A percentile compares a stretch with the other conserved stretches of the same genome.
Conservation (phyloP, 805 yeast species). For the Nakazawaea sp. region DNA sequence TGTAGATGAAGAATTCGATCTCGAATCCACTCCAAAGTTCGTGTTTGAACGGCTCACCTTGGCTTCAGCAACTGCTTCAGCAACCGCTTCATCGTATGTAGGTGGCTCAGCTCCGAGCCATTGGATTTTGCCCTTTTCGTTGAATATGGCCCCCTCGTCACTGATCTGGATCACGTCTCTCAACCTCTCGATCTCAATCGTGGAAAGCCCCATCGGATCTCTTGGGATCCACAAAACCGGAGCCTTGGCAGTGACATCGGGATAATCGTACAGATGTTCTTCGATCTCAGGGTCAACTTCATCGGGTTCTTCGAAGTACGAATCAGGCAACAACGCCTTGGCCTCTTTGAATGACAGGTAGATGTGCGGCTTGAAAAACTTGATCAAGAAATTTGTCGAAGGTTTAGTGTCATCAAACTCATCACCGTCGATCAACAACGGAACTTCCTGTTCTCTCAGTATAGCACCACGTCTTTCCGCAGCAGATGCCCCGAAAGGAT, state of each 20-base stretch:
- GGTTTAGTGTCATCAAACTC: conserved; percentile 20
- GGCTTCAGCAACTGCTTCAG: too few relatives aligned
- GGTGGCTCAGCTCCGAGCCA: conserved; percentile 49
- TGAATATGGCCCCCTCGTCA: conserved; percentile 62
- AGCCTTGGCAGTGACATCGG: conserved; percentile 60
- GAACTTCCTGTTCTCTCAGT: conserved; percentile 28
- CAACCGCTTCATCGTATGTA: conserved; percentile 7
- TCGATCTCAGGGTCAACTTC: conserved; percentile 34
- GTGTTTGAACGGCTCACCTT: too few relatives aligned
- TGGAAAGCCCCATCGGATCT: conserved; percentile 81
- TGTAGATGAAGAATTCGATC: too few relatives aligned
- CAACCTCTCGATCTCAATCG: conserved; percentile 48
- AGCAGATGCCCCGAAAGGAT: too few relatives aligned
- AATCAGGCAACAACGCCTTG: conserved; percentile 49
- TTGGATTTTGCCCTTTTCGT: conserved; percentile 38
- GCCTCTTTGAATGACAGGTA: conserved; percentile 43
- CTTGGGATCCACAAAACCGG: conserved; percentile 90
- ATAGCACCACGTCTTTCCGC: neutral
- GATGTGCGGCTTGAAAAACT: conserved; percentile 50
- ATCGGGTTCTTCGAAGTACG: conserved; percentile 44
- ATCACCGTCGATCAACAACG: conserved; percentile 67
- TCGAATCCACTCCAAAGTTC: too few relatives aligned
- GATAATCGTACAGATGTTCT: conserved; percentile 68
- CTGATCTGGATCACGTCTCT: conserved; percentile 49
- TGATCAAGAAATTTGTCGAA: conserved; percentile 26